Evolutionary conservation across 108 stramenopile species (phyloP).

Genomic region (Thalassiosira profunda): DNA sequence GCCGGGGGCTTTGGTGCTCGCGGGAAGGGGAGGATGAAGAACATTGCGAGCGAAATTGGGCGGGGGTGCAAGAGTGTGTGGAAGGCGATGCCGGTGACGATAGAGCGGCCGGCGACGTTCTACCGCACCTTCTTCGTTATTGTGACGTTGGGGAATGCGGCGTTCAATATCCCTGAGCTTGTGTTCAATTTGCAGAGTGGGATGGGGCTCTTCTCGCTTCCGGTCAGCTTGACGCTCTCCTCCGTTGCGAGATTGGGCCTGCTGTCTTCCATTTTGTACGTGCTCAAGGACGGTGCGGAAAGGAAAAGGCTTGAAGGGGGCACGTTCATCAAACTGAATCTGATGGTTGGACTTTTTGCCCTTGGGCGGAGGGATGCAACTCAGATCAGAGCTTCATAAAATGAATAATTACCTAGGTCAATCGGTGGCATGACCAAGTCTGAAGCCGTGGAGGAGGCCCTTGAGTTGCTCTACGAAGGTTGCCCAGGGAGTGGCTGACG

Average conservation of each 20-base stretch:
- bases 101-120: slow-evolving; percentile 31
- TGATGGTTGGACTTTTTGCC: slow-evolving; percentile 33
- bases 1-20: slow-evolving; percentile 28
- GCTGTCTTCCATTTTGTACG: slow-evolving; percentile 32
- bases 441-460: too few species aligned
- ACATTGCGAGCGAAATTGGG: slow-evolving; percentile 7
- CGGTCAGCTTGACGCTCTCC: slow-evolving; percentile 36
- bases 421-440: too few species aligned
- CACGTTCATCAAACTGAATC: slow-evolving; percentile 41
- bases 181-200: slow-evolving; percentile 28
- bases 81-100: slow-evolving; percentile 18
- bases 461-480: too few species aligned
- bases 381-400: too few species aligned
- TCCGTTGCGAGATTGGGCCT: slow-evolving; percentile 39
- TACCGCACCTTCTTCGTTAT: slow-evolving; percentile 37
- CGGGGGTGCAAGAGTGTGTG: slow-evolving; percentile 1
- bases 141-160: slow-evolving; percentile 18
- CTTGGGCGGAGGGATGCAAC: slow-evolving; percentile 32
- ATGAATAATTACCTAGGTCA: too few species aligned
- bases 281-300: slow-evolving; percentile 42
- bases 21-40: slow-evolving; percentile 2
- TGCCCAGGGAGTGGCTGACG: slow-evolving; percentile 20
- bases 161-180: slow-evolving; percentile 32
- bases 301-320: slow-evolving; percentile 28
- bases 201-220: slow-evolving; percentile 22